These are phyloP conservation scores for Odontarrhena argentea DNA, from an alignment of 345 rosid genomes.

Conservation along the genomic window DNA sequence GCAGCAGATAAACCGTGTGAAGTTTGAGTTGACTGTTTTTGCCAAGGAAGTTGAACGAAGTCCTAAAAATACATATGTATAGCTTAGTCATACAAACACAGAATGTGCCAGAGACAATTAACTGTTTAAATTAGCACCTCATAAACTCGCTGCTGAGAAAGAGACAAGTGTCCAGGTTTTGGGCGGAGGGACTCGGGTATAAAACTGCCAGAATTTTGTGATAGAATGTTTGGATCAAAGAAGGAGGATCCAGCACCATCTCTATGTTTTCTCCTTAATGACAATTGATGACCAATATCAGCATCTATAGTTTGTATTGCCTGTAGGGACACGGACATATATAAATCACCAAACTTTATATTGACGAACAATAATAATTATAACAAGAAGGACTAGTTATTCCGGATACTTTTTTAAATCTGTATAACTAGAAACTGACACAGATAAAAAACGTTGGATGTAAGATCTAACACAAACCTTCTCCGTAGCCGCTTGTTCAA, in stretches of 20 bases:
- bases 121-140: conserved; percentile 55
- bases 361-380: conserved; percentile 1
- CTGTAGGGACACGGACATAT: conserved; percentile 40
- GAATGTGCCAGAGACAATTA: conserved; percentile 20
- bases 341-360: conserved; percentile 12
- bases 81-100: conserved; percentile 21
- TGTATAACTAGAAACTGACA: neutral
- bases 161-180: conserved; percentile 85
- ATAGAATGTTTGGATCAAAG: conserved; percentile 70
- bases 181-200: conserved; percentile 94
- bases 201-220: conserved; percentile 72
- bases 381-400: conserved; percentile 1
- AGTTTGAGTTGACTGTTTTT: conserved; percentile 76
- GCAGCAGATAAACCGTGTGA: conserved; percentile 60
- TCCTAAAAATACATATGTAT: conserved; percentile 54
- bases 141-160: conserved; percentile 92
- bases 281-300: conserved; percentile 80
- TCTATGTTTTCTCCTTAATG: conserved; percentile 82
- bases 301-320: conserved; percentile 91
- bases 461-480: conserved; percentile 55
- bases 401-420: neutral
- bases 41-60: conserved; percentile 96
- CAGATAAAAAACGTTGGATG: neutral
- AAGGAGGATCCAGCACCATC: conserved; percentile 69
- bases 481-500: conserved; percentile 96